Base-by-base conservation (phyloP, 2,329 filamentous ascomycete genomes). In the Plectosphaerella sp. region DNA sequence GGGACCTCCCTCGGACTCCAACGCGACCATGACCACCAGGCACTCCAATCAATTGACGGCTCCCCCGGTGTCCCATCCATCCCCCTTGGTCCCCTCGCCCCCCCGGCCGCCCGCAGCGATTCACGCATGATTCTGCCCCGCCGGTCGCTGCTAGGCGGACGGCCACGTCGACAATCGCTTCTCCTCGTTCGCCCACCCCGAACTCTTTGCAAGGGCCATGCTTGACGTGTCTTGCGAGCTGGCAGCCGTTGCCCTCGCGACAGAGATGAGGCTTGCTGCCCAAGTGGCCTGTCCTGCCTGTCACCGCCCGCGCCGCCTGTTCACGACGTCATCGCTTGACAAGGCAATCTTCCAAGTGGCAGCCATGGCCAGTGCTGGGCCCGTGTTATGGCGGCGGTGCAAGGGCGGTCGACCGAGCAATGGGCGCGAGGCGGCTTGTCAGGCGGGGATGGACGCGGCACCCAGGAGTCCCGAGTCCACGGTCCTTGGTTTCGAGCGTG, bases 181-280 rank as follows among this genome's bases (percentile, higher is more conserved):
- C 14, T 15, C 14, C 16, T 41, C 15, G 15, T 41, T 41, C 37
- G 14, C 37, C 16, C 14, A 14, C 10, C 37, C 15, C 16, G 14
- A 15, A 7, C 37, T 11, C 3, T 15, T 7, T 18, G 7, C 41
- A 43, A 18, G 41, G 41, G 41, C 41, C 41, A 43, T 43, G 41
- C 41, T 12, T 43, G 41, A 20, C 41, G 41, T 43, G 41, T 18
- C 41, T 18, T 16, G 18, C 47, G 20, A n/a, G 15, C 36, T 41
- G 35, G 20, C 47, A 18, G 20, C 47, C 36, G 47, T 48, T 48
- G 47, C 47, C 47, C 35, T 37, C 18, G 35, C 35, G 37, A 48
- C 47, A 28, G 35, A 41, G 36, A 48, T 25, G 47, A 48, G 47
- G 47, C 47, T 48, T 48, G 47, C 20, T 37, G 47, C 47, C 47